Evolutionary conservation across 1,284 basidiomycete species (phyloP), one percentile per base, ranked within the genome.

Genomic region (Irpex rosettiformis): DNA sequence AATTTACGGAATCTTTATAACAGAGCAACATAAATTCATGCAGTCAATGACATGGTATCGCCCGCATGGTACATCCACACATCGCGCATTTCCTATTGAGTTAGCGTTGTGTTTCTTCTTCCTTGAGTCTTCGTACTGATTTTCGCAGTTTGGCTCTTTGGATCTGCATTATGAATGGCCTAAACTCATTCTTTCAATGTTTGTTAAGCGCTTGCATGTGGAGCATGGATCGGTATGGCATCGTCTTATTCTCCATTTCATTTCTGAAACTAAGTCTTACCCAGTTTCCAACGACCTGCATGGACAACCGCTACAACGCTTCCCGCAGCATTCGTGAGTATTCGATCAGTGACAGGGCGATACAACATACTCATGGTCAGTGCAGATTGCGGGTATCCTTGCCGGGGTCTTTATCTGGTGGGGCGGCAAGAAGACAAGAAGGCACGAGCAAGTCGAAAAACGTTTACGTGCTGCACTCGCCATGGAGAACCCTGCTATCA

Each of bases 201-300:
- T 79, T 90, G n/a, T 75, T 92, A 10, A 91, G 89, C 64, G 89
- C 83, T 2, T 85, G 82, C 43, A 94, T 94, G 86, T 95, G 93
- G 93, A 82, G 88, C 2, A 71, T 95, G 67, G 83, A 88, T 66
- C 75, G 85, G 56, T 57, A 42, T 7, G 56, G 24, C 21, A n/a
- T n/a, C 2, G n/a, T 16, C 30, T 47, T 21, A 21, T 47, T 4
- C 42, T 25, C 11, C n/a, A 3, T 40, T 16, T 16, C 3, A 3
- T n/a, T 48, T 4, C 16, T 10, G 10, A 6, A 22, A 48, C n/a
- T 11, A 25, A 7, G 43, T 4, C 43, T 6, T 24, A 4, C 25
- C 2, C 21, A 57, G 56, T 79, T 86, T 86, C 65, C 62, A 80
- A 59, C 80, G 86, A 22, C 86, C 86, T 3, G 78, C 84, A 2